Base-by-base conservation (phyloP, 1,284 basidiomycete genomes). In the Malassezia pachydermatis region DNA sequence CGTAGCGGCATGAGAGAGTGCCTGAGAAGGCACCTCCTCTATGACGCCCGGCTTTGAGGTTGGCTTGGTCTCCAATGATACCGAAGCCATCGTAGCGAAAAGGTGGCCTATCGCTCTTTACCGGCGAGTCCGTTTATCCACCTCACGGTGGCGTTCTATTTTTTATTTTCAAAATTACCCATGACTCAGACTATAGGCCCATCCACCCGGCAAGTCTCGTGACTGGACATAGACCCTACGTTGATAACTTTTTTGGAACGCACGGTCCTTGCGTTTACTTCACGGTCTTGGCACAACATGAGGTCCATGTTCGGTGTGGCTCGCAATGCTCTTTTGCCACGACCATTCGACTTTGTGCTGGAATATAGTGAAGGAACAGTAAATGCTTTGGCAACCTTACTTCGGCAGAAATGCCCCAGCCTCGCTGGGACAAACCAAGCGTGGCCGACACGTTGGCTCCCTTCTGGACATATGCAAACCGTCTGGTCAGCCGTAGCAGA, bases 391-490 rank as follows among this genome's bases (percentile, higher is more conserved):
- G 33, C 35, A 6, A 32, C 45, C 8, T 8, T 47, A 39, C 36
- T 52, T 5, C 14, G 20, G 5, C 27, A 24, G 16, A 22, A 46
- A 17, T 52, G 50, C 27, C 50, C 50, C 2, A 29, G 20, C 16
- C 14, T 52, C 3, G 17, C 57, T 4, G 54, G 54, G 33, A 48
- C 51, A 16, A 48, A 45, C 2, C 35, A 54, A 0, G 51, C 50
- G 4, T 56, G 44, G 38, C 57, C 58, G 3, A 48, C 58, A 3
- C 60, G 60, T 4, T 58, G 55, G 52, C 59, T 69, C 20, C 55
- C 66, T 2, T 45, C 58, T 2, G 69, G 69, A 1, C 65, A 68
- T 20, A 39, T 67, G 7, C 69, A 72, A 45, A 72, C 69, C 16
- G 49, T 72, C 47, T 72, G 61, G 34, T 59, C 59, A 2, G 61